phyloP scores from a whole-genome alignment of 2,329 filamentous ascomycete genomes.

The Dothideomycetes sp. region DNA sequence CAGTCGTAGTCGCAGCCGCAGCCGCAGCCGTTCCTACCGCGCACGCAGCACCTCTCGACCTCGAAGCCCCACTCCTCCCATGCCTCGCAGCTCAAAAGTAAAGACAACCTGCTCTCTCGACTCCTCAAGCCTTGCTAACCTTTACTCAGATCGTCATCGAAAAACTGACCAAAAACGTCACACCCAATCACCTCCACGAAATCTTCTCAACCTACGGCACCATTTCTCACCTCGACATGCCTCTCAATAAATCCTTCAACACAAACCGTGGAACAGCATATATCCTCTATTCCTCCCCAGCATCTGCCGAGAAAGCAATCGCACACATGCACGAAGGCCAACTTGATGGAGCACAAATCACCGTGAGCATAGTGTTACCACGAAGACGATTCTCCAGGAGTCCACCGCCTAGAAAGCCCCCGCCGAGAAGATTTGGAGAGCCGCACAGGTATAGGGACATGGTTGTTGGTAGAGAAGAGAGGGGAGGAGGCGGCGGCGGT shows the following conservation, averaged over 20 bases:
- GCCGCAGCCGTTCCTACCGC: slow-evolving; percentile 4
- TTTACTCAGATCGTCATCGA: slow-evolving; percentile 82
- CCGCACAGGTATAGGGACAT: slow-evolving; percentile 26
- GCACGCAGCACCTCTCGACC: slow-evolving; percentile 2
- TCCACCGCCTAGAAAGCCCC: slow-evolving; percentile 61
- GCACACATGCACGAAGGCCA: slow-evolving; percentile 98
- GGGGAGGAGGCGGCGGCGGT: slow-evolving; percentile 27
- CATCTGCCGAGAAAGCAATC: slow-evolving; percentile 78
- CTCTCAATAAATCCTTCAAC: slow-evolving; percentile 76
- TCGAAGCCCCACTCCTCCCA: slow-evolving; percentile 9
- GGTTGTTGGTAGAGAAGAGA: slow-evolving; percentile 23
- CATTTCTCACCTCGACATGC: slow-evolving; percentile 81
- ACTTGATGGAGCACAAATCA: slow-evolving; percentile 71
- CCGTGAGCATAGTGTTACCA: slow-evolving; percentile 81
- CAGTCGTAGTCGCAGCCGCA: slow-evolving; percentile 5
- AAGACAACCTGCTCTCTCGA: too few relatives aligned
- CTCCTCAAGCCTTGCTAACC: too few relatives aligned
- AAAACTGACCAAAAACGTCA: slow-evolving; percentile 90
- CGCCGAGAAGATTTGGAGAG: slow-evolving; percentile 39
- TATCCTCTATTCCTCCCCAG: slow-evolving; percentile 68
- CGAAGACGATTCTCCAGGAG: slow-evolving; percentile 72
- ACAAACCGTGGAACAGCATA: slow-evolving; percentile 91
- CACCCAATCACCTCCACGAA: slow-evolving; percentile 75
- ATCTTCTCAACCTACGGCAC: slow-evolving; percentile 85
- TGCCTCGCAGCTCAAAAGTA: slow-evolving; percentile 13